Evolutionary conservation across 257 asterid genomes (phyloP), one percentile per base, ranked within the genome.

Genomic region (Solanum pinnatisectum): DNA sequence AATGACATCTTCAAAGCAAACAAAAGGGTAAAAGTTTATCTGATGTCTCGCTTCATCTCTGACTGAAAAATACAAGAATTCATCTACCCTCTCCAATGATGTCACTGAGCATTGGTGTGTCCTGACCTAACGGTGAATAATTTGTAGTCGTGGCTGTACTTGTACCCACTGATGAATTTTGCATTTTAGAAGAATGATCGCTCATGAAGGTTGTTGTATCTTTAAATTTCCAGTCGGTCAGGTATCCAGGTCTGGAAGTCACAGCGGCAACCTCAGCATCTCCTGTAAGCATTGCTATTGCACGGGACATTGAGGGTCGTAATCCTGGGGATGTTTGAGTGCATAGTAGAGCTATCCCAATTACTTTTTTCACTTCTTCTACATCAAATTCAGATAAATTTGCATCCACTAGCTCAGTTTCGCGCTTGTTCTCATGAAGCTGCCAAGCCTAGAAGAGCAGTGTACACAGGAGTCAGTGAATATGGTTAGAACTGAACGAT

Each of bases 221-320:
- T 4, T 73, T 87, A 32, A 93, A 93, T 49, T 89, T 90, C 96
- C 95, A 92, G 74, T 93, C 98, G 1, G 94, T 93, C 23, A 93
- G 88, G 89, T 94, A 94, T 6, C 96, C 92, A 1, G 97, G 96
- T 73, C 88, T 90, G n/a, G 94, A 65, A 39, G 94, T 83, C 8
- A 92, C 94, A 2, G 91, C 8, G 3, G 94, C 46, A 77, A 93
- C 94, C 90, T 92, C 96, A 0, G 91, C 82, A 76, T 94, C 96
- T 25, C 98, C 98, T 1, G 94, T 84, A 85, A 94, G 96, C 98
- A 94, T 94, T 0, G 94, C 94, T 87, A 94, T 92, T 8, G 88
- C 96, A 59, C 96, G 96, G 33, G 98, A 93, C 98, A 93, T 94
- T 25, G 91, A 88, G 8, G 96, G 98, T 10, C 96, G 91, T 49